These are phyloP conservation scores for Monilinia laxa DNA, from an alignment of 2,329 filamentous ascomycete species.

Conservation along the genomic window DNA sequence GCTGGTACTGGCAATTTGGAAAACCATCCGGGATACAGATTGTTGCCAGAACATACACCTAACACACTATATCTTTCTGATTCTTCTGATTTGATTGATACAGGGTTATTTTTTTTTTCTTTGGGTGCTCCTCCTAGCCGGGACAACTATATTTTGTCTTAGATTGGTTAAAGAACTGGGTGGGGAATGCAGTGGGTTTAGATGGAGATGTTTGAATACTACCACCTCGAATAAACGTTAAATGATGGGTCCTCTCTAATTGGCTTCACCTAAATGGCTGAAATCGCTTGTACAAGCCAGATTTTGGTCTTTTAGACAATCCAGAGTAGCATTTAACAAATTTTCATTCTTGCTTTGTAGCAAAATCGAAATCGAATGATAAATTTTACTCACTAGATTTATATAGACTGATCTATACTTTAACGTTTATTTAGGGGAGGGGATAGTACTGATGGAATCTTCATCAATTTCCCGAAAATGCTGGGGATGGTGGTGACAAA, in stretches of 20 bases:
- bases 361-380: no score
- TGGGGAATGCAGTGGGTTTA: constrained; percentile 7
- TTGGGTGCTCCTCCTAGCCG: constrained; percentile 6
- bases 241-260: no score
- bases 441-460: constrained; percentile 9
- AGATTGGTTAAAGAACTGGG: background rate
- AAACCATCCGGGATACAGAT: constrained; percentile 1
- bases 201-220: constrained; percentile 13
- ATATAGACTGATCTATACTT: no score
- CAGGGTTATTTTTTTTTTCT: constrained; percentile 14
- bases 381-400: no score
- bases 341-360: no score
- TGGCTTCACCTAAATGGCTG: no score
- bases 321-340: no score
- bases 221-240: no score
- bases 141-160: background rate
- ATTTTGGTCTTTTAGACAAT: no score
- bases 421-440: no score
- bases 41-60: background rate
- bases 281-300: no score
- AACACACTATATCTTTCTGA: background rate
- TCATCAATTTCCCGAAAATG: constrained; percentile 13
- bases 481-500: background rate
- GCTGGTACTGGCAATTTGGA: background rate
- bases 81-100: constrained; percentile 7